Percentiles rank a stretch among this genome's conserved stretches.
phyloP scores from a whole-genome alignment of 1,284 basidiomycete genomes.

The Apiotrichum laibachii region DNA sequence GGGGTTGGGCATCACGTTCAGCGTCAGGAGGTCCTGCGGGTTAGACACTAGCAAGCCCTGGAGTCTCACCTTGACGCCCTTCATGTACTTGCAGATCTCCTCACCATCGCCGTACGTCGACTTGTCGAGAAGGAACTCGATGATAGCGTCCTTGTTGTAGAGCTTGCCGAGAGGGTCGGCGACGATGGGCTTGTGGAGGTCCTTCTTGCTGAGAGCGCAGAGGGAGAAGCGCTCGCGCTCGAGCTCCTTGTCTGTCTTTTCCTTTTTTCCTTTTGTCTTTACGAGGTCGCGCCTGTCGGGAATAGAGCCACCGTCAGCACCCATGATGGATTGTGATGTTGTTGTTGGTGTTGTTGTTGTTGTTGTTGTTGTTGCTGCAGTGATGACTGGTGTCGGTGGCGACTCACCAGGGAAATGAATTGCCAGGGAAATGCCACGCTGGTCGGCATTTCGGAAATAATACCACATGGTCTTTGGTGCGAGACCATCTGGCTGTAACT shows the following conservation, averaged over 20 bases:
- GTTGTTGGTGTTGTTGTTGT: neutral
- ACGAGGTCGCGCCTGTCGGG: slow-evolving; percentile 52
- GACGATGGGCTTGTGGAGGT: slow-evolving; percentile 79
- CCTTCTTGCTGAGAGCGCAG: slow-evolving; percentile 87
- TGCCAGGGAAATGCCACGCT: neutral
- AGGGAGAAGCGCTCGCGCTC: slow-evolving; percentile 82
- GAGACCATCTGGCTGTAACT: neutral
- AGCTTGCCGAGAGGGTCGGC: slow-evolving; percentile 85
- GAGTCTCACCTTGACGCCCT: slow-evolving; percentile 72
- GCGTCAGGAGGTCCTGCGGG: slow-evolving; percentile 73
- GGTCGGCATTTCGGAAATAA: slow-evolving; percentile 3
- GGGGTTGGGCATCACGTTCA: slow-evolving; percentile 74
- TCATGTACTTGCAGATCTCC: slow-evolving; percentile 79
- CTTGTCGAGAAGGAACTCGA: slow-evolving; percentile 80
- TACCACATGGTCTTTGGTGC: neutral
- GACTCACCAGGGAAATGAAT: neutral
- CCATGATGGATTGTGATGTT: slow-evolving; percentile 30
- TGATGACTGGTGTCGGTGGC: neutral
- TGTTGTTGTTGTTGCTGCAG: neutral
- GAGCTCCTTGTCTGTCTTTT: slow-evolving; percentile 79
- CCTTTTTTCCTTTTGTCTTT: slow-evolving; percentile 45
- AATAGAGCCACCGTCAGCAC: slow-evolving; percentile 52
- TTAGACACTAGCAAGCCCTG: neutral
- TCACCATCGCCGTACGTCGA: slow-evolving; percentile 73
- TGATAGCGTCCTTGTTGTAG: slow-evolving; percentile 88